Evolutionary conservation across 2,329 filamentous ascomycete species (phyloP), one percentile per base, ranked within the genome.

Genomic region (Dactylellina sp.): DNA sequence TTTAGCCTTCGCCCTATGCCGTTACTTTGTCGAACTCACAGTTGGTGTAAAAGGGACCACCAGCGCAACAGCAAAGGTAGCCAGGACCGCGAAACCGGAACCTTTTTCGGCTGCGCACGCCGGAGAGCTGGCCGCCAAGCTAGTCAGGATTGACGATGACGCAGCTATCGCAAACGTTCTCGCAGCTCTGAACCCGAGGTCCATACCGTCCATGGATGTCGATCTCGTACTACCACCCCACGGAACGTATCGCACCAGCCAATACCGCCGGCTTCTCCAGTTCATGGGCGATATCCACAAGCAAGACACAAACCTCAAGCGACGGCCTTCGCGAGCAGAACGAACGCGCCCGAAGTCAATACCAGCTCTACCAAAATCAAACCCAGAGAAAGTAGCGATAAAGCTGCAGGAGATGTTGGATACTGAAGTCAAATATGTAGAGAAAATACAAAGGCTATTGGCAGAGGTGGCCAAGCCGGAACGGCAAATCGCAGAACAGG

Each of bases 81-180:
- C 76, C 3, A 88, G 89, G 3, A 87, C 87, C 42, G 89, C 88
- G 44, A 85, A 86, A 0, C 87, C 90, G 18, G 84, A 85, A 46
- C 85, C 97, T 71, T 98, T 98, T 81, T 88, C 91, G 75, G 93
- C 97, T 80, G 89, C 94, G 81, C 95, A 99, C 85, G 93, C 94
- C 18, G 95, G 93, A 46, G 91, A 96, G 79, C 83, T 99, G 71
- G 93, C 94, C 59, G 90, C 91, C 80, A 88, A 88, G 56, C 95
- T 98, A 89, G 86, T 89, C 75, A 89, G 87, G 82, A 89, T 94
- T 76, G 92, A 96, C 50, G 86, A 89, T 0, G 83, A 84, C 40
- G 89, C 93, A 14, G 86, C 95, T 24, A 86, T 96, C 64, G 84
- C 86, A 46, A 89, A 90, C 71, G 83, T 99, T 62, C 87, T 90